Conservation (phyloP, 805 yeast genomes). For the Jamesozyma lodderae region DNA sequence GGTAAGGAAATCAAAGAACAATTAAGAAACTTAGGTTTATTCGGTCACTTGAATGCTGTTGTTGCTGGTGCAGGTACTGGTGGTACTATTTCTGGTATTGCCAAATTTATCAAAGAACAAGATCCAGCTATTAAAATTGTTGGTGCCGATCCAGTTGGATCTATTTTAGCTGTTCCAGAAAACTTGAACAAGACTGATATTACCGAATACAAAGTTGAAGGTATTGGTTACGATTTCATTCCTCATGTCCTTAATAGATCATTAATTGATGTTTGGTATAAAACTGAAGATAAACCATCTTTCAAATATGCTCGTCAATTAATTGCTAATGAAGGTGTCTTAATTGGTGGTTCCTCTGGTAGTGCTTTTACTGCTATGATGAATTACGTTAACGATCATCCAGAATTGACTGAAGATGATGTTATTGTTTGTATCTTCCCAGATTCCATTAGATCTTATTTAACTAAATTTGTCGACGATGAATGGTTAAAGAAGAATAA, state of each 20-base stretch:
- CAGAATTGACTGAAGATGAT: conserved; percentile 59
- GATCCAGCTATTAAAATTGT: conserved; percentile 51
- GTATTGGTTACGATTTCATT: conserved; percentile 82
- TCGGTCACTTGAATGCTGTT: conserved; percentile 58
- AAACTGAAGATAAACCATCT: conserved; percentile 75
- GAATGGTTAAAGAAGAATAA: conserved; percentile 83
- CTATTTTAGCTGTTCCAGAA: conserved; percentile 75
- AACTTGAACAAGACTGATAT: conserved; percentile 46
- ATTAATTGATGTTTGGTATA: conserved; percentile 69
- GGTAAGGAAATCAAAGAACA: conserved; percentile 83
- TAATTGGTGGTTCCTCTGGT: conserved; percentile 88
- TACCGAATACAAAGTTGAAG: conserved; percentile 70
- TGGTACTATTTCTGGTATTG: conserved; percentile 81
- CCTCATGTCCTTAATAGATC: conserved; percentile 70
- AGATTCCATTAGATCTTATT: conserved; percentile 77
- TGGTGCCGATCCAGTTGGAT: conserved; percentile 84
- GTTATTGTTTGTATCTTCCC: conserved; percentile 76
- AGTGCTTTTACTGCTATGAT: conserved; percentile 74
- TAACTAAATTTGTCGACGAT: conserved; percentile 81
- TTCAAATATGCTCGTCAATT: conserved; percentile 74
- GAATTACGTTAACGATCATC: conserved; percentile 51
- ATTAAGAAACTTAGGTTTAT: conserved; percentile 34
- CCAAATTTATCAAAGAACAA: conserved; percentile 65
- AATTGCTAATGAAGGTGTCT: conserved; percentile 74
- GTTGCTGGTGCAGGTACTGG: conserved; percentile 95